phyloP scores from a whole-genome alignment of 305 asterid species.

The Rubia occidens region DNA sequence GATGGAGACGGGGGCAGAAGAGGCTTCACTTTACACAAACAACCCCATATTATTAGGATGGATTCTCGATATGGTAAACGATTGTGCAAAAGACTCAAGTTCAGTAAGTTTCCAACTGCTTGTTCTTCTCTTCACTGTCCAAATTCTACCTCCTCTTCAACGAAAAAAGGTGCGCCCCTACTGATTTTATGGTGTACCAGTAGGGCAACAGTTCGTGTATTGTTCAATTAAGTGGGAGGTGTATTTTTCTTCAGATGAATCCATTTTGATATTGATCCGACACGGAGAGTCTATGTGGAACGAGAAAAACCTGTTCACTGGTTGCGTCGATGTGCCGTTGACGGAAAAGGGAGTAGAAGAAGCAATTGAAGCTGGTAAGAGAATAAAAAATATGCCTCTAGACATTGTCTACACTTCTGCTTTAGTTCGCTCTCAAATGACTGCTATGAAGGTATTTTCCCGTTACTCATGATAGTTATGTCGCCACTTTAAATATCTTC shows the following conservation, averaged over 20 bases:
- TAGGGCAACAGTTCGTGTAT: not conserved
- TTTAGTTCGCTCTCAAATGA: slow-evolving; percentile 82
- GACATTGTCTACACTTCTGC: slow-evolving; percentile 73
- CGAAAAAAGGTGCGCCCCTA: slow-evolving; percentile 37
- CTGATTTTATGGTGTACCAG: slow-evolving; percentile 9
- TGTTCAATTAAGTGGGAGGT: slow-evolving; percentile 10
- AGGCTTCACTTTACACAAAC: slow-evolving; percentile 18
- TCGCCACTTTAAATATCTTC: not conserved
- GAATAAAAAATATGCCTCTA: slow-evolving; percentile 62
- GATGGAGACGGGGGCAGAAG: slow-evolving; percentile 22
- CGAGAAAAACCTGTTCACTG: slow-evolving; percentile 80
- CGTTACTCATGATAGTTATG: not conserved
- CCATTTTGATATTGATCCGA: slow-evolving; percentile 59
- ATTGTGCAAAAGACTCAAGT: slow-evolving; percentile 16
- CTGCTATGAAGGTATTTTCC: slow-evolving; percentile 60
- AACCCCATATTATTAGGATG: slow-evolving; percentile 8
- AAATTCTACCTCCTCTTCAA: slow-evolving; percentile 24
- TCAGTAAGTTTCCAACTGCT: not conserved
- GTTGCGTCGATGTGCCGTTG: slow-evolving; percentile 86
- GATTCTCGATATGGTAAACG: slow-evolving; percentile 10
- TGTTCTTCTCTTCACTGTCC: slow-evolving; percentile 20
- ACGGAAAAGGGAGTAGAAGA: slow-evolving; percentile 68
- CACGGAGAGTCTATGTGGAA: slow-evolving; percentile 97
- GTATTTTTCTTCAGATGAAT: slow-evolving; percentile 40
- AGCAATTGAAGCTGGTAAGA: slow-evolving; percentile 85